Conservation (phyloP, 73 alveolate genomes). For the Blepharisma japonicum region DNA sequence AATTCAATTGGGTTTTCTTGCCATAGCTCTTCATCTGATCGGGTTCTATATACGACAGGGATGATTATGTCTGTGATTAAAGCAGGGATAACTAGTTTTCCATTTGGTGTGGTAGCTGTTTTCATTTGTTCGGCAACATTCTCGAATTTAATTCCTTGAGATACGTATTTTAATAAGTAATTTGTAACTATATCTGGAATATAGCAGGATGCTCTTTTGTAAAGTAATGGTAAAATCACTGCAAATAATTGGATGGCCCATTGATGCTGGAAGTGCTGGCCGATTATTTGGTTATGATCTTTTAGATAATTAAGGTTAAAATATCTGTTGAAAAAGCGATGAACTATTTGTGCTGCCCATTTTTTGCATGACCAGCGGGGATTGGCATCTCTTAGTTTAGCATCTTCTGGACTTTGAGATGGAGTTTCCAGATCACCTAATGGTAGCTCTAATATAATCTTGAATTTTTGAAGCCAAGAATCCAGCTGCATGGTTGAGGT, state of each 20-base stretch:
- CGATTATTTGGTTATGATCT: constrained; percentile 3
- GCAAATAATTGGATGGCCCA: constrained; percentile 9
- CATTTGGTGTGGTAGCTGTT: background rate
- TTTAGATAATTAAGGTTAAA: background rate
- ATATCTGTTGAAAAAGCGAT: constrained; percentile 16
- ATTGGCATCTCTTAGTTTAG: background rate
- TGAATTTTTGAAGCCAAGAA: too few relatives aligned
- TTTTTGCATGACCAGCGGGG: constrained; percentile 12
- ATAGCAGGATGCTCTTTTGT: background rate
- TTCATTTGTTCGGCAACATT: background rate
- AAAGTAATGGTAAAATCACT: background rate
- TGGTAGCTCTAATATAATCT: too few relatives aligned
- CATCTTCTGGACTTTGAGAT: too few relatives aligned
- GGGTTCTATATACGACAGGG: background rate
- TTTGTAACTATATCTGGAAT: background rate
- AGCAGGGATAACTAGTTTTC: background rate
- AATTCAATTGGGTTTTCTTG: constrained; percentile 18
- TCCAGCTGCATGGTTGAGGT: too few relatives aligned
- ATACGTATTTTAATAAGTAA: constrained; percentile 4
- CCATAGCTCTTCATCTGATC: constrained; percentile 14
- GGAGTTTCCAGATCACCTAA: too few relatives aligned
- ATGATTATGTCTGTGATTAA: background rate
- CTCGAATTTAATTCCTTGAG: background rate
- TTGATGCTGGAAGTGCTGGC: constrained; percentile 5
- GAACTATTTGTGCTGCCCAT: constrained; percentile 18